Conservation (phyloP, 2,329 filamentous ascomycete genomes). For the Ciborinia camelliae region DNA sequence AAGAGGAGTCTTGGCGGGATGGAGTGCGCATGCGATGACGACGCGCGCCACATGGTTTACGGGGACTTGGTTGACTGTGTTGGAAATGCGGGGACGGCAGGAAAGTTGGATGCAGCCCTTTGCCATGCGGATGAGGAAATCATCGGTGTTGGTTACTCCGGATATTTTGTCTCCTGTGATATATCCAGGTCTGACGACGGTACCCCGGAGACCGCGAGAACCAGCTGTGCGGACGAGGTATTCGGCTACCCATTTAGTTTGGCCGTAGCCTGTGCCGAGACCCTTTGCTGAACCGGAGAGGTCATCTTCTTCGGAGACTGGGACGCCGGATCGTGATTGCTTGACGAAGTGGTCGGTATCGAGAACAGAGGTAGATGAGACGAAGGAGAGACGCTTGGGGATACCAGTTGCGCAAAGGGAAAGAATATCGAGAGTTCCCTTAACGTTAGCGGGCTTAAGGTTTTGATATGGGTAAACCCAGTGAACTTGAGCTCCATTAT, state of each 20-base stretch:
- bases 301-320: constrained; percentile 73
- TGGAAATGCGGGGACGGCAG: constrained; percentile 70
- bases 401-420: constrained; percentile 72
- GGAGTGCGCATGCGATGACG: constrained; percentile 62
- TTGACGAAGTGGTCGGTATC: constrained; percentile 79
- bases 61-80: constrained; percentile 86
- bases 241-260: constrained; percentile 78
- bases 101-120: constrained; percentile 84
- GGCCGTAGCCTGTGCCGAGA: constrained; percentile 84
- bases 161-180: constrained; percentile 69
- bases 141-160: constrained; percentile 76
- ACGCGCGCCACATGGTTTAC: constrained; percentile 81
- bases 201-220: constrained; percentile 67
- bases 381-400: constrained; percentile 76
- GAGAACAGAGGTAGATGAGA: constrained; percentile 77
- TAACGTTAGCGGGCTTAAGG: constrained; percentile 71
- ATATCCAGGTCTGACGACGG: constrained; percentile 81
- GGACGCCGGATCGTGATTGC: constrained; percentile 63
- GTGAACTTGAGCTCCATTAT: constrained; percentile 80
- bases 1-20: constrained; percentile 23
- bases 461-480: constrained; percentile 78
- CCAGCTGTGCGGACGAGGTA: constrained; percentile 75
- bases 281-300: constrained; percentile 72
- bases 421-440: constrained; percentile 74
- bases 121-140: constrained; percentile 81